Base-by-base conservation (phyloP, 192 early-diverging fungal genomes). In the Coemansia sp. region DNA sequence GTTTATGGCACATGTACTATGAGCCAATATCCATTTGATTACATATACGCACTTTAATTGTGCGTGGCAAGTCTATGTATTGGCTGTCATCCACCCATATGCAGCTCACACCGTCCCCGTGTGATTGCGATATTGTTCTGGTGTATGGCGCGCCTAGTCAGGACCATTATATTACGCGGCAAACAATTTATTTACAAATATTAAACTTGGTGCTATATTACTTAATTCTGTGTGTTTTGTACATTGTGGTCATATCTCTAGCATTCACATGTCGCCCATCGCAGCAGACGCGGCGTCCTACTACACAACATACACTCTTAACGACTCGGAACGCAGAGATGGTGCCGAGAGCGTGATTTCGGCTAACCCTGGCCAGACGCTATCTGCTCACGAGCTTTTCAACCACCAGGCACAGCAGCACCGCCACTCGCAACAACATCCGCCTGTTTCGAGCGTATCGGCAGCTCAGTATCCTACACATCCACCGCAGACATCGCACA, bases 171-270 rank as follows among this genome's bases (percentile, higher is more conserved):
- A 51, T 51, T 51, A 19, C 22, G 14, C 39, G 12, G 39, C 39
- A 41, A 50, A 50, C 18, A 50, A 22, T 50, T 8, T 29, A 54
- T 26, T 20, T 29, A n/a, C 53, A 54, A 54, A 23, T 62, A 62
- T 62, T 62, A 62, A 62, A 52, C 38, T n/a, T 18, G 32, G 4
- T 38, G 54, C 56, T 38, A 8, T 54, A 54, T 54, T 54, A 29
- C 26, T 27, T 29, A 32, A 51, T 9, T 51, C 20, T 51, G 9
- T 51, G 20, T 22, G 22, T 22, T 22, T 37, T 39, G 51, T 7
- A 23, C 52, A 59, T 61, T 78, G 70, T 78, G 73, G 75, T 59
- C 63, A 72, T 59, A 73, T 78, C 19, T 69, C 70, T 10, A 65
- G 66, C 12, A 70, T 65, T 38, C 69, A 68, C 64, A 78, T 78